Evolutionary conservation across 1,284 basidiomycete species (phyloP), one percentile per base, ranked within the genome.

Genomic region (Fomitopsis schrenkii): DNA sequence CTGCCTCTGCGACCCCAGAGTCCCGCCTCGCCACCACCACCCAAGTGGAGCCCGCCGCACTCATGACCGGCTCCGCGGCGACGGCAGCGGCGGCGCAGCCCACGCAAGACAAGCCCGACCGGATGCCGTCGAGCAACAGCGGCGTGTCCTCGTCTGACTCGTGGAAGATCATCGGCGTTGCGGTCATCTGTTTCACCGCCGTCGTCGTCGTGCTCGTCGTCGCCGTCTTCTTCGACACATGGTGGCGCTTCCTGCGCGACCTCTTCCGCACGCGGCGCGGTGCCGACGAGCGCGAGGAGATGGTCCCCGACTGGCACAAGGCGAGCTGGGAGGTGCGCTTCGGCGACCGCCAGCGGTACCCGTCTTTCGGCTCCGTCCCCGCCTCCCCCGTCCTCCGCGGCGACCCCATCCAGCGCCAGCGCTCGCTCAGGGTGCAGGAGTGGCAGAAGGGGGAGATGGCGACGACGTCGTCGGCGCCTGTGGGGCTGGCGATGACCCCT

Each of bases 151-250:
- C 61, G 53, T 55, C 65, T 46, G 62, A 64, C 17, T 59, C 66
- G 5, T 90, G 87, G 88, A 86, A 87, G 71, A 79, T 87, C 59
- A 79, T 88, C 59, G 87, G 87, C 28, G 81, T 90, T 62, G 80
- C 80, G 6, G 79, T 88, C 61, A 81, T 88, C 63, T 78, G 79
- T 22, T 78, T 90, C 66, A 83, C 79, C 55, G 77, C 82, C 35
- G 75, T 89, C 59, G 83, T 79, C 30, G 77, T 75, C 3, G 73
- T 81, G 57, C 78, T 87, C 64, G 75, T 88, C 58, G 74, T 79
- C 10, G 74, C 83, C 58, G 78, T 86, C 46, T 89, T 86, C 73
- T 89, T 87, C 72, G 87, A 90, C 71, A 79, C 82, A 30, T 85
- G 86, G 80, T 84, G 80, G 78, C 76, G 79, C 26, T 84, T 88